Percentiles rank a stretch among this genome's conserved stretches.
phyloP scores from a whole-genome alignment of 345 rosid species.

The Rhizophora apiculata region DNA sequence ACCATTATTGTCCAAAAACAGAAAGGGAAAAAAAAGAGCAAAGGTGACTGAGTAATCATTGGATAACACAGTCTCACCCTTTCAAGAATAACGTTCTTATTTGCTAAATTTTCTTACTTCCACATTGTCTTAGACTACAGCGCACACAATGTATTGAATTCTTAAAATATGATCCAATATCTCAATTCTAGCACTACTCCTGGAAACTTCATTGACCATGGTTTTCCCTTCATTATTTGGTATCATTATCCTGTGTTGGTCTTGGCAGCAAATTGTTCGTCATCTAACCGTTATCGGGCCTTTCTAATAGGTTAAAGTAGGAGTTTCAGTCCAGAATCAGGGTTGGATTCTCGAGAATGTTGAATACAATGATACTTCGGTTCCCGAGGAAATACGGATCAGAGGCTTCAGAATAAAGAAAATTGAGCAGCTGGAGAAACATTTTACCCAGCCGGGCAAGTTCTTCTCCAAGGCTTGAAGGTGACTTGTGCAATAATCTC shows the following conservation, averaged over 20 bases:
- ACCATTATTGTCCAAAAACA: no score
- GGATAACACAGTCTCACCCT: background rate
- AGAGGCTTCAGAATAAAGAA: slow-evolving; percentile 77
- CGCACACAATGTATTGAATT: background rate
- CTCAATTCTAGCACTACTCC: background rate
- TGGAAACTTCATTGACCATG: background rate
- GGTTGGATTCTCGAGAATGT: slow-evolving; percentile 76
- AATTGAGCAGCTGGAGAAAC: slow-evolving; percentile 63
- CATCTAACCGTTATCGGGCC: background rate
- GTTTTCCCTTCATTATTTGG: background rate
- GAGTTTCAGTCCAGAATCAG: slow-evolving; percentile 65
- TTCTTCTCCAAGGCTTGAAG: slow-evolving; percentile 38
- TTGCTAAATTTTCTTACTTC: background rate
- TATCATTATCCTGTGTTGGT: background rate
- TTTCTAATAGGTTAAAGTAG: slow-evolving; percentile 54
- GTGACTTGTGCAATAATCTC: background rate
- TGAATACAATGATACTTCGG: slow-evolving; percentile 61
- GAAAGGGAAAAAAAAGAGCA: no score
- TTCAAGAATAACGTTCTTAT: background rate
- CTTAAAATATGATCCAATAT: no score
- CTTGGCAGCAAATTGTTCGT: background rate
- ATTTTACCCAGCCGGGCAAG: slow-evolving; percentile 49
- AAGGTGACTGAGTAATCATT: no score
- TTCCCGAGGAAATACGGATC: slow-evolving; percentile 72
- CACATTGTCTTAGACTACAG: background rate